Conservation (phyloP, 139 green algal genomes). For the Closterium sp. region DNA sequence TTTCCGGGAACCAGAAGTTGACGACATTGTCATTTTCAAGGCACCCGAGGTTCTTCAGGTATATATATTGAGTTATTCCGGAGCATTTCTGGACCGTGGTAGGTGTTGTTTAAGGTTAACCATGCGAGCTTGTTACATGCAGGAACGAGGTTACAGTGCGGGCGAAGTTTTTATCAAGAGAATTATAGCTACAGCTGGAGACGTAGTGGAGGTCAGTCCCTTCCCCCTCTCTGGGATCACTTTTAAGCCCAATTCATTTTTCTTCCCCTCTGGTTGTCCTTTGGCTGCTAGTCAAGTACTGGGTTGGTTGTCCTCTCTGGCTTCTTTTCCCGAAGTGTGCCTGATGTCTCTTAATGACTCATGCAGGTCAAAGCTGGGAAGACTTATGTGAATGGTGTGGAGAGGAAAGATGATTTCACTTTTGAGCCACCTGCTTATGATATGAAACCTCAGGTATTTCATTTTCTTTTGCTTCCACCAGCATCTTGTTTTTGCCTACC, state of each 20-base stretch:
- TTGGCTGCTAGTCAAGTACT: not conserved
- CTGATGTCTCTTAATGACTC: not conserved
- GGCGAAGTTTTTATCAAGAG: constrained; percentile 95
- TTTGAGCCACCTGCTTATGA: constrained; percentile 63
- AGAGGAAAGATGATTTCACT: constrained; percentile 79
- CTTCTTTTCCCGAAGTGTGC: too few relatives aligned
- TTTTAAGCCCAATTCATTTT: too few relatives aligned
- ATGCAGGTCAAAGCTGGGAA: constrained; percentile 76
- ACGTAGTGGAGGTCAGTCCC: constrained; percentile 78
- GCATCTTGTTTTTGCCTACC: not conserved
- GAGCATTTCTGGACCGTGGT: not conserved
- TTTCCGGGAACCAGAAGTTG: constrained; percentile 58
- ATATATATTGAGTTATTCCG: not conserved
- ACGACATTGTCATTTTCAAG: constrained; percentile 94
- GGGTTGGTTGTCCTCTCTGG: too few relatives aligned
- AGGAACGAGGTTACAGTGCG: constrained; percentile 47
- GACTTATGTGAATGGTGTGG: constrained; percentile 80
- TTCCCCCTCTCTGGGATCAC: not conserved
- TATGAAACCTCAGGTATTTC: constrained; percentile 26
- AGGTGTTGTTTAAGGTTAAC: not conserved
- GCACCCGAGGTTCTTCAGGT: constrained; percentile 44
- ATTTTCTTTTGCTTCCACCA: not conserved
- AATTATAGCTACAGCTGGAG: constrained; percentile 83
- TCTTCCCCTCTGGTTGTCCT: not conserved
- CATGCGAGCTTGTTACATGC: not conserved